Evolutionary conservation across 139 green algal genomes (phyloP).

Genomic region (Desmodesmus armatus): DNA sequence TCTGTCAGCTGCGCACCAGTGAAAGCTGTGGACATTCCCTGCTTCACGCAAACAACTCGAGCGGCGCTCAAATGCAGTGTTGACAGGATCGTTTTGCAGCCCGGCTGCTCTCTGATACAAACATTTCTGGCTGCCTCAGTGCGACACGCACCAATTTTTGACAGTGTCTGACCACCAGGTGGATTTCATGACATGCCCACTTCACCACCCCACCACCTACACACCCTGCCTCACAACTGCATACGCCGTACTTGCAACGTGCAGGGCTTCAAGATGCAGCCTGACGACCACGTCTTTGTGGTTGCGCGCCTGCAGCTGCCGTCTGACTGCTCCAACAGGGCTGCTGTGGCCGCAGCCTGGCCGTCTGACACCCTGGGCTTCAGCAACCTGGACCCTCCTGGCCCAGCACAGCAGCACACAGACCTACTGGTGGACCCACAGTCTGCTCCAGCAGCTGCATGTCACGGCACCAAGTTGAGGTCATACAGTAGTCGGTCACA

Average conservation of each 20-base stretch:
- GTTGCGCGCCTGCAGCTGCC: conserved; percentile 11
- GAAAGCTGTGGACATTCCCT: neutral
- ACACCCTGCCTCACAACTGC: too few relatives aligned
- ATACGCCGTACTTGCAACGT: too few relatives aligned
- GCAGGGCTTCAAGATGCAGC: conserved; percentile 28
- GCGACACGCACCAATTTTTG: neutral
- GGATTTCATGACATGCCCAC: neutral
- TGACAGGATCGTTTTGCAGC: too few relatives aligned
- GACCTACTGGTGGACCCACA: too few relatives aligned
- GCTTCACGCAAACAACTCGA: neutral
- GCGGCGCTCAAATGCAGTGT: neutral
- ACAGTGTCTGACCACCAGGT: too few relatives aligned
- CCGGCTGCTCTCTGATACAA: too few relatives aligned
- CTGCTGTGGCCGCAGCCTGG: conserved; percentile 25
- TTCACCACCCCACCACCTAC: too few relatives aligned
- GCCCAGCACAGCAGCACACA: too few relatives aligned
- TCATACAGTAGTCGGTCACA: too few relatives aligned
- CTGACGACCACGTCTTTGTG: conserved; percentile 30
- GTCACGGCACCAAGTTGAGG: too few relatives aligned
- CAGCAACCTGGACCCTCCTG: neutral
- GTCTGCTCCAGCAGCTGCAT: too few relatives aligned
- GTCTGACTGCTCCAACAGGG: neutral
- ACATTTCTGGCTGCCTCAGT: neutral
- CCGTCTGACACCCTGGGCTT: conserved; percentile 17
- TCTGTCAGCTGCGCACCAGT: neutral